phyloP scores from a whole-genome alignment of 2,329 filamentous ascomycete species.

The Claviceps capensis region DNA sequence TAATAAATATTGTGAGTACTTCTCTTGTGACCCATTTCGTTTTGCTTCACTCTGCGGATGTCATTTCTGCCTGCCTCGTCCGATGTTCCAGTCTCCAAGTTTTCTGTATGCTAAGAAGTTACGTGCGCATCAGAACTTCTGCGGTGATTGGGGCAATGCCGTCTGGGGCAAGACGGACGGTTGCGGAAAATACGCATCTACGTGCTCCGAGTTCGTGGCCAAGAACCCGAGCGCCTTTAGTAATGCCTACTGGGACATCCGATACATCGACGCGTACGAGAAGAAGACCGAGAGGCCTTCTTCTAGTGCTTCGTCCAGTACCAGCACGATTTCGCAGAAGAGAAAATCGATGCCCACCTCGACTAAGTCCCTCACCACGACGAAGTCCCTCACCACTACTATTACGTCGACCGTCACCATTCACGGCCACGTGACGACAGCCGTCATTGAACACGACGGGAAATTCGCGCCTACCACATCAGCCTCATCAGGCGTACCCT shows the following conservation, averaged over 20 bases:
- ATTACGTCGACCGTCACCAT: conserved; percentile 10
- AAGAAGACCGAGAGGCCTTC: not conserved
- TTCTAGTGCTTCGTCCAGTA: no score
- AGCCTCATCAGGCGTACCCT: not conserved
- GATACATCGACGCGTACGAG: conserved; percentile 36
- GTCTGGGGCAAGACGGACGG: conserved; percentile 27
- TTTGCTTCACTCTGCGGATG: no score
- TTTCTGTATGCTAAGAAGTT: no score
- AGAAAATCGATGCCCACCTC: not conserved
- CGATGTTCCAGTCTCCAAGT: no score
- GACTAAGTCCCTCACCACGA: not conserved
- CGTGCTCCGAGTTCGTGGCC: conserved; percentile 33
- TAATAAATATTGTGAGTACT: conserved; percentile 48
- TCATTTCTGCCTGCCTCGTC: no score
- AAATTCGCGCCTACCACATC: not conserved
- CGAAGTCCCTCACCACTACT: not conserved
- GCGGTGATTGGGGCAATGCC: conserved; percentile 56
- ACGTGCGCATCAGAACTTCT: conserved; percentile 43
- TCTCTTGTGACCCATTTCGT: not conserved
- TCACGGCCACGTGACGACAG: conserved; percentile 8
- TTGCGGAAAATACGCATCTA: conserved; percentile 26
- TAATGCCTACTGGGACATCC: conserved; percentile 38
- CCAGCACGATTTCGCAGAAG: no score
- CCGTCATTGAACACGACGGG: not conserved
- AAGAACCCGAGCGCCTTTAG: conserved; percentile 28